phyloP scores from a whole-genome alignment of 192 early-diverging fungal species.

The Chytriomyces hyalinus region DNA sequence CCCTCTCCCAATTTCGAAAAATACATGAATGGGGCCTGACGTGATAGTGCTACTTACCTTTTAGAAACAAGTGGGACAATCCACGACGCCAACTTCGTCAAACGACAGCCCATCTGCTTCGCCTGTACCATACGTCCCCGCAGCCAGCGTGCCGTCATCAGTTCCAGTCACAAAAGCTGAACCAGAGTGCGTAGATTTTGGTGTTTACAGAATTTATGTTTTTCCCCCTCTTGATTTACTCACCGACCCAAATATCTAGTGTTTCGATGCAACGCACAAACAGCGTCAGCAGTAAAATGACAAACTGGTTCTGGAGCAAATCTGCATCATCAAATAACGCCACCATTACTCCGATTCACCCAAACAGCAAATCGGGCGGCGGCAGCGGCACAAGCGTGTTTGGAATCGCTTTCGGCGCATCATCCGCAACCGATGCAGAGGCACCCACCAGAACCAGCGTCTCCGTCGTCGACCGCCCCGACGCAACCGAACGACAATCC shows the following conservation, averaged over 20 bases:
- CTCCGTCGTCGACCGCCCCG: not conserved
- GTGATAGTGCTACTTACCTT: not conserved
- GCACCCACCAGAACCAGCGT: not conserved
- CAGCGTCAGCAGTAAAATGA: not conserved
- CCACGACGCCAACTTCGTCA: not conserved
- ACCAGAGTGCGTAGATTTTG: too few relatives aligned
- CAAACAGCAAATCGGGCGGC: too few relatives aligned
- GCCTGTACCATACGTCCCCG: too few relatives aligned
- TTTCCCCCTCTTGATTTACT: too few relatives aligned
- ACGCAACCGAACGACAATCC: not conserved
- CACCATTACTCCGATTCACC: too few relatives aligned
- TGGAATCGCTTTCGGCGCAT: not conserved
- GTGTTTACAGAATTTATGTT: too few relatives aligned
- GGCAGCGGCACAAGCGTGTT: too few relatives aligned
- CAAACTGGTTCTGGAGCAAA: constrained; percentile 1
- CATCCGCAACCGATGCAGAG: not conserved
- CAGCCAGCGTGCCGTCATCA: too few relatives aligned
- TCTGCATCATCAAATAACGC: not conserved
- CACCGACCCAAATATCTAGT: too few relatives aligned
- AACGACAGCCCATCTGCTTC: too few relatives aligned
- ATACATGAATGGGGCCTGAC: not conserved
- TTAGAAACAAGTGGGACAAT: constrained; percentile 1
- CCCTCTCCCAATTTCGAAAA: constrained; percentile 8
- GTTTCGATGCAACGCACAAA: not conserved
- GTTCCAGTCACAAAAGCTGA: too few relatives aligned